Evolutionary conservation across 768 basidiomycete species (phyloP).

Genomic region (Amanita jacksonii): DNA sequence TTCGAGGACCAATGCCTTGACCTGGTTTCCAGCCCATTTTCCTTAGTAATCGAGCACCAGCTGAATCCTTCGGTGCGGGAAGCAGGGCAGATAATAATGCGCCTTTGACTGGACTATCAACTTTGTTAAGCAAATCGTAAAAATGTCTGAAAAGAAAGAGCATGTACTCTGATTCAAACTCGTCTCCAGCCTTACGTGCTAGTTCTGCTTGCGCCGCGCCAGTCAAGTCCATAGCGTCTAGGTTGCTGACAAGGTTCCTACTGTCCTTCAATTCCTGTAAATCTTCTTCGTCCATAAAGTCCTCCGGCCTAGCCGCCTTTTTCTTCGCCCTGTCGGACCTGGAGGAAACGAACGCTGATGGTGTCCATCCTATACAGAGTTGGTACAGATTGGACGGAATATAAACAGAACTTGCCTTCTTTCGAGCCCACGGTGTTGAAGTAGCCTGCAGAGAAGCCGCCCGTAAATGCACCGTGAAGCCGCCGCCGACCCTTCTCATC

Average conservation of each 20-base stretch:
- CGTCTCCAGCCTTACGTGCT: conserved; percentile 24
- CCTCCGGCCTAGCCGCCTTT: conserved; percentile 61
- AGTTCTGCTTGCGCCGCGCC: conserved; percentile 46
- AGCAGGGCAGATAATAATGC: conserved; percentile 59
- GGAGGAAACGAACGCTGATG: conserved; percentile 88
- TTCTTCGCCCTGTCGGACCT: conserved; percentile 63
- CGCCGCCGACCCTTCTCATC: conserved; percentile 90
- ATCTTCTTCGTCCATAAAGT: conserved; percentile 99
- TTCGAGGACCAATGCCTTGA: conserved; percentile 87
- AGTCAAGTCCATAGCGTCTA: conserved; percentile 65
- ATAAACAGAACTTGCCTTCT: conserved; percentile 53
- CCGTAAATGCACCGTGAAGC: conserved; percentile 97
- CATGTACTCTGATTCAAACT: conserved; percentile 48
- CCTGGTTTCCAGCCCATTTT: conserved; percentile 96
- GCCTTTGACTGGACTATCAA: conserved; percentile 47
- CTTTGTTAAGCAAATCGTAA: conserved; percentile 4
- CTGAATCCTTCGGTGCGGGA: conserved; percentile 68
- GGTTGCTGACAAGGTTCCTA: conserved; percentile 66
- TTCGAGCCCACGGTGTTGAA: conserved; percentile 95
- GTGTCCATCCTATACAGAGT: conserved; percentile 76
- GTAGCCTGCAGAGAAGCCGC: conserved; percentile 96
- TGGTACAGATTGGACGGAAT: conserved; percentile 1
- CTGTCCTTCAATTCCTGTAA: conserved; percentile 72
- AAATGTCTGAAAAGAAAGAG: not conserved
- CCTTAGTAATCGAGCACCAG: conserved; percentile 77